Evolutionary conservation across 805 yeast genomes (phyloP).

Genomic region (Yueomyces sp.): DNA sequence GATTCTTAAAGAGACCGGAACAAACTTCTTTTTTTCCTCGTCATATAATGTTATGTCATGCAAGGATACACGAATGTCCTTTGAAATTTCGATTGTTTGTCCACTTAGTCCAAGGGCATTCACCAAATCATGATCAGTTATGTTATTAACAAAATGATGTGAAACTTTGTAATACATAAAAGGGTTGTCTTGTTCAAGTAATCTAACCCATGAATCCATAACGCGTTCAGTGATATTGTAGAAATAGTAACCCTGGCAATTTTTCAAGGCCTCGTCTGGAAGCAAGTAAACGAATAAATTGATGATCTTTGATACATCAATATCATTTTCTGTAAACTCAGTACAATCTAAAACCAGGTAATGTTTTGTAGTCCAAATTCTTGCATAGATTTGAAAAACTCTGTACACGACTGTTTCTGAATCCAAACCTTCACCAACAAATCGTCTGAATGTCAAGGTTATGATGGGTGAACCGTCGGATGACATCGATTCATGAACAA

Average conservation of each 20-base stretch:
- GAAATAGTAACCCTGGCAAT: conserved; percentile 41
- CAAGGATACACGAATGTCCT: conserved; percentile 39
- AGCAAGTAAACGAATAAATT: conserved; percentile 29
- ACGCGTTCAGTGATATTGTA: conserved; percentile 24
- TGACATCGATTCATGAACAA: conserved; percentile 49
- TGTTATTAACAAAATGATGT: conserved; percentile 31
- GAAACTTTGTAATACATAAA: conserved; percentile 19
- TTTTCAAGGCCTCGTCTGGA: conserved; percentile 36
- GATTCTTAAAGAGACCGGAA: conserved; percentile 50
- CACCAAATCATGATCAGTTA: conserved; percentile 32
- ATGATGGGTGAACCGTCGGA: conserved; percentile 60
- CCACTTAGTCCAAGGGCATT: conserved; percentile 32
- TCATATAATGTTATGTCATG: conserved; percentile 42
- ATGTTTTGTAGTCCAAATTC: conserved; percentile 55
- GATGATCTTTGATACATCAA: conserved; percentile 7
- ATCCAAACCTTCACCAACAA: conserved; percentile 23
- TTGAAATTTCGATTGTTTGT: conserved; percentile 28
- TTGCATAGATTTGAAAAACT: conserved; percentile 48
- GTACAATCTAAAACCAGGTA: conserved; percentile 56
- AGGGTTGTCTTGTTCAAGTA: conserved; percentile 13
- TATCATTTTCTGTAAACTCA: conserved; percentile 26
- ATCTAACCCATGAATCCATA: conserved; percentile 11
- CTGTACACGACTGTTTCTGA: conserved; percentile 41
- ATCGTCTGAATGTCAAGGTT: conserved; percentile 33
- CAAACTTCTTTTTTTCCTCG: conserved; percentile 32